Evolutionary conservation across 2,329 filamentous ascomycete species (phyloP), one percentile per base, ranked within the genome.

Genomic region (Penicillium oxalicum): DNA sequence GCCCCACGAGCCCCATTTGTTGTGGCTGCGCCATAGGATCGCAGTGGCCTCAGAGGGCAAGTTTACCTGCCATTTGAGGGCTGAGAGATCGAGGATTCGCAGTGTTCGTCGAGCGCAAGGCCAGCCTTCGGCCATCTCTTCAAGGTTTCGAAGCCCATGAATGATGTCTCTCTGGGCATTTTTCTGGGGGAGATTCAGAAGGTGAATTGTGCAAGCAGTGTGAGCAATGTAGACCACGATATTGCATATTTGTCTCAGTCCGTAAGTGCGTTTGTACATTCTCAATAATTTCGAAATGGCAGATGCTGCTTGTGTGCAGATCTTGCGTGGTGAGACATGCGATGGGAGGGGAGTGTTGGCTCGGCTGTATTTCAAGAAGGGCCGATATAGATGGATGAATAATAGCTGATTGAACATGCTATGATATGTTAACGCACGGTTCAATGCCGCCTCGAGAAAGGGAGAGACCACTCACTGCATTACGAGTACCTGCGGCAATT

Each of bases 341-440:
- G 83, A 73, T 3, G 91, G 91, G 1, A 96, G 77, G 0, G 90
- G 91, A 0, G 91, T 95, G 1, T 83, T 84, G 5, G 81, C 74
- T 42, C 87, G 88, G 3, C 82, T 86, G 64, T 96, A 97, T 67
- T 93, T 95, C 44, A 97, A 78, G 64, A 97, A 97, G 0, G 93
- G 91, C 4, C 91, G 83, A 74, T 96, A 97, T 4, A 97, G 82
- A 62, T 97, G 91, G 51, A 97, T 95, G 64, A 94, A 95, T 40
- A 96, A 83, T 0, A 97, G 78, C 63, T 97, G 91, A 68, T 91
- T 95, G 70, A 97, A 95, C 91, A 97, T 97, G 73, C 91, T 96
- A 61, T 24, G 12, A 70, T 42, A 67, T 55, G 24, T 11, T 41
- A 4, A 44, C 18, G 3, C 12, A 18, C 1, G 5, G 33, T 11